A percentile compares a stretch with the other conserved stretches of the same genome.
Evolutionary conservation across 768 basidiomycete species (phyloP).

Genomic region (Mycena pura): DNA sequence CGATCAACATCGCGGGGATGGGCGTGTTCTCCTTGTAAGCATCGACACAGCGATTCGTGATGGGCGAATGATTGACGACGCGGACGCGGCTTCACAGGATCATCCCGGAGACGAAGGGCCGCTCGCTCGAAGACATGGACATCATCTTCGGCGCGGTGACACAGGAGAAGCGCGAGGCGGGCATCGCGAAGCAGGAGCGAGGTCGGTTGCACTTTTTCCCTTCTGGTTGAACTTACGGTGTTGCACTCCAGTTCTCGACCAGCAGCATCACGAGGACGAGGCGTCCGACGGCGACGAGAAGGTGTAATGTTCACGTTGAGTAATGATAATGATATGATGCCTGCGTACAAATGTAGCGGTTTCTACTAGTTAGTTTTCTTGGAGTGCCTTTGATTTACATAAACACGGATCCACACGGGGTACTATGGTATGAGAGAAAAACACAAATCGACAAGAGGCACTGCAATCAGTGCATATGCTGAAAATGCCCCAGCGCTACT

Average conservation of each 20-base stretch:
- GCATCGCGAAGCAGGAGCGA: constrained; percentile 56
- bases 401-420: too few species aligned
- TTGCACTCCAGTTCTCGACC: not conserved
- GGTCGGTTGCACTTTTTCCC: constrained; percentile 30
- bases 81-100: constrained; percentile 38
- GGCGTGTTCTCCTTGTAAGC: constrained; percentile 68
- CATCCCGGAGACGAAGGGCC: constrained; percentile 69
- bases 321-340: too few species aligned
- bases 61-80: not conserved
- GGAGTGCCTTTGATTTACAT: too few species aligned
- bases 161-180: constrained; percentile 56
- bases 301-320: not conserved
- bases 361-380: too few species aligned
- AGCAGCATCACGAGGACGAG: not conserved
- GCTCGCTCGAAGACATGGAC: constrained; percentile 61
- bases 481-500: too few species aligned
- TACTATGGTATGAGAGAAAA: too few species aligned
- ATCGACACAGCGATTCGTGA: not conserved
- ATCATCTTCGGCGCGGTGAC: constrained; percentile 63
- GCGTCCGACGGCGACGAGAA: not conserved
- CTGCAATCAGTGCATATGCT: too few species aligned
- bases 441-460: too few species aligned
- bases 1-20: constrained; percentile 78
- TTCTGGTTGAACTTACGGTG: not conserved
- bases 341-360: too few species aligned